phyloP scores from a whole-genome alignment of 495 filamentous ascomycete species.

The Elaphomyces granulatus region DNA sequence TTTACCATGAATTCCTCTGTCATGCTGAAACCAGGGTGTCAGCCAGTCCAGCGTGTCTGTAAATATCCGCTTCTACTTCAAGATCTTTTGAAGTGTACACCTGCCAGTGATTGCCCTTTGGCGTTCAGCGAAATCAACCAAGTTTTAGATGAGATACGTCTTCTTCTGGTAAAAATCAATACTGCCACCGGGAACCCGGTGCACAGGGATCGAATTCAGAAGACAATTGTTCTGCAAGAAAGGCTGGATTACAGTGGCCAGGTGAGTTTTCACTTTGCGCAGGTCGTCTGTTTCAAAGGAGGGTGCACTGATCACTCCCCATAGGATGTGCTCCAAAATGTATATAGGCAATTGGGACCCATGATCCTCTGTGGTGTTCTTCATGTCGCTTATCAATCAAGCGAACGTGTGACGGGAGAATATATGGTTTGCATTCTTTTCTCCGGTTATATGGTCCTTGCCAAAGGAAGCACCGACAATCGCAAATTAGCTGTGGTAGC shows the following conservation, averaged over 20 bases:
- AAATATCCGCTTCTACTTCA: constrained; percentile 82
- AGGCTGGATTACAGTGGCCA: constrained; percentile 52
- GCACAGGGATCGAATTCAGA: constrained; percentile 29
- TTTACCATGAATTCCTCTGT: not conserved
- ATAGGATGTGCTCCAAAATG: constrained; percentile 27
- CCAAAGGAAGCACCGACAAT: constrained; percentile 43
- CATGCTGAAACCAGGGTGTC: constrained; percentile 1
- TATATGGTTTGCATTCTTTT: constrained; percentile 88
- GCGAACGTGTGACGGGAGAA: constrained; percentile 47
- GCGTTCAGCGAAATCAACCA: constrained; percentile 67
- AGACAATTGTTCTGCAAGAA: constrained; percentile 40
- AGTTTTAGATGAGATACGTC: constrained; percentile 54
- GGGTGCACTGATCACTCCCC: too few relatives aligned
- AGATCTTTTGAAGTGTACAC: constrained; percentile 68
- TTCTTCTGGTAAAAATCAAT: constrained; percentile 62
- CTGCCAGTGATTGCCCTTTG: constrained; percentile 67
- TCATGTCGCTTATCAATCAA: constrained; percentile 65
- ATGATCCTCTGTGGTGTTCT: constrained; percentile 75
- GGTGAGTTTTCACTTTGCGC: too few relatives aligned
- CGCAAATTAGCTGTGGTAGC: constrained; percentile 59
- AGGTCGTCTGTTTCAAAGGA: too few relatives aligned
- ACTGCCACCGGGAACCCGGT: constrained; percentile 42
- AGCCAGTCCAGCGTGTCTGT: constrained; percentile 91
- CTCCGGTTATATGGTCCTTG: constrained; percentile 64
- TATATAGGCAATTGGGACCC: constrained; percentile 66